Evolutionary conservation across 2,329 filamentous ascomycete genomes (phyloP).

Genomic region (Cladosporium sp.): DNA sequence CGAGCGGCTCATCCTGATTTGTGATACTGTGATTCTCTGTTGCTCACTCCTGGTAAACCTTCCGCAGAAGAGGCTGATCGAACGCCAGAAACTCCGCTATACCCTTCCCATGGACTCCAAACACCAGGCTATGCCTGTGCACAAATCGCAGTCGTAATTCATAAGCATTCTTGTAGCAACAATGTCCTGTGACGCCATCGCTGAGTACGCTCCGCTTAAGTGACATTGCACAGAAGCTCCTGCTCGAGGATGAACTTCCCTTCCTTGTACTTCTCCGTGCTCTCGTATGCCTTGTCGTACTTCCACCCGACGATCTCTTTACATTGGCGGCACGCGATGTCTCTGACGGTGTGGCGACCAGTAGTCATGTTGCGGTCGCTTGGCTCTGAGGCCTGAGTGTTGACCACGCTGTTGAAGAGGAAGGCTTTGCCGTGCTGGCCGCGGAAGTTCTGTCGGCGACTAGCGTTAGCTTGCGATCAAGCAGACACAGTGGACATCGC

Average conservation of each 20-base stretch:
- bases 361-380: constrained; percentile 98
- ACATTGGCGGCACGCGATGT: constrained; percentile 89
- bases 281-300: constrained; percentile 95
- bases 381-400: constrained; percentile 77
- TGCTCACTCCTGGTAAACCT: neutral
- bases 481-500: neutral
- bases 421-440: constrained; percentile 98
- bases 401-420: constrained; percentile 92
- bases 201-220: constrained; percentile 21
- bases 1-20: no score
- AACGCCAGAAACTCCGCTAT: neutral
- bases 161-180: neutral
- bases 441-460: constrained; percentile 78
- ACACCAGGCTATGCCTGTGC: neutral
- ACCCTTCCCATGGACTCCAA: neutral
- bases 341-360: constrained; percentile 86
- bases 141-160: constrained; percentile 2
- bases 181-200: neutral
- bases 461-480: constrained; percentile 8
- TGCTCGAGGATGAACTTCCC: constrained; percentile 96
- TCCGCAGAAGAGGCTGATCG: neutral
- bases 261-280: constrained; percentile 95
- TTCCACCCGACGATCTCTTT: constrained; percentile 95
- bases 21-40: no score
- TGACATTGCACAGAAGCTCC: constrained; percentile 78